Evolutionary conservation across 1,139 yeast species (phyloP).

Genomic region (Ogataea hybrid): DNA sequence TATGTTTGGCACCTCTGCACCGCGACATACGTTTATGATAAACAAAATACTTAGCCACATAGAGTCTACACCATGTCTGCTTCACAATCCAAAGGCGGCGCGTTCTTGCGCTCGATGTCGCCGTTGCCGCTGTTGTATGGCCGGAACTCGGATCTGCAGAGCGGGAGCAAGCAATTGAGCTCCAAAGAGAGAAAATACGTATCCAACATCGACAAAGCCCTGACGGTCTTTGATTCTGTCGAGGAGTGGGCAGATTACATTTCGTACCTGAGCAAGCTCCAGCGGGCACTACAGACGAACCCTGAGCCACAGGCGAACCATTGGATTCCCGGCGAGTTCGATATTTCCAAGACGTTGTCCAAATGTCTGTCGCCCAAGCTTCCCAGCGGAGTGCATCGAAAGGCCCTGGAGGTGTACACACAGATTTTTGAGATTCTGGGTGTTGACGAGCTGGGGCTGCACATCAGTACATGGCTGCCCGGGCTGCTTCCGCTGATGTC

Average conservation of each 20-base stretch:
- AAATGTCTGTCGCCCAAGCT: constrained; percentile 73
- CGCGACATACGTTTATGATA: neutral
- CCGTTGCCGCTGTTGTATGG: constrained; percentile 30
- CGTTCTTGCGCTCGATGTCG: constrained; percentile 22
- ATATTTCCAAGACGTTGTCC: constrained; percentile 49
- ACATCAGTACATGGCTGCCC: constrained; percentile 76
- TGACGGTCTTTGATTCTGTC: constrained; percentile 71
- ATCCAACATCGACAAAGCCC: constrained; percentile 67
- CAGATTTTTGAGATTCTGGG: constrained; percentile 65
- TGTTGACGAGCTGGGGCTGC: constrained; percentile 45
- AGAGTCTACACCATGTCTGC: constrained; percentile 10
- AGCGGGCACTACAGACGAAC: constrained; percentile 58
- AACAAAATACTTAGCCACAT: constrained; percentile 1
- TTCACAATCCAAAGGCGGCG: constrained; percentile 16
- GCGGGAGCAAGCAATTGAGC: constrained; percentile 28
- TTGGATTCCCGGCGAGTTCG: constrained; percentile 56
- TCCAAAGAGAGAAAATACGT: constrained; percentile 69
- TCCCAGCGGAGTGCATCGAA: constrained; percentile 95
- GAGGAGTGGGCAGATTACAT: constrained; percentile 99
- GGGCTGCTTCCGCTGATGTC: constrained; percentile 84
- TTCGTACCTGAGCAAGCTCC: constrained; percentile 75
- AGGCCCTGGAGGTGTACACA: constrained; percentile 75
- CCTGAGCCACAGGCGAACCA: constrained; percentile 32
- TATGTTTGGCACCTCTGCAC: constrained; percentile 1
- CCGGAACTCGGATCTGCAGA: constrained; percentile 11